Evolutionary conservation across 139 green algal species (phyloP), one percentile per base, ranked within the genome.

Genomic region (Chlorella sp.): DNA sequence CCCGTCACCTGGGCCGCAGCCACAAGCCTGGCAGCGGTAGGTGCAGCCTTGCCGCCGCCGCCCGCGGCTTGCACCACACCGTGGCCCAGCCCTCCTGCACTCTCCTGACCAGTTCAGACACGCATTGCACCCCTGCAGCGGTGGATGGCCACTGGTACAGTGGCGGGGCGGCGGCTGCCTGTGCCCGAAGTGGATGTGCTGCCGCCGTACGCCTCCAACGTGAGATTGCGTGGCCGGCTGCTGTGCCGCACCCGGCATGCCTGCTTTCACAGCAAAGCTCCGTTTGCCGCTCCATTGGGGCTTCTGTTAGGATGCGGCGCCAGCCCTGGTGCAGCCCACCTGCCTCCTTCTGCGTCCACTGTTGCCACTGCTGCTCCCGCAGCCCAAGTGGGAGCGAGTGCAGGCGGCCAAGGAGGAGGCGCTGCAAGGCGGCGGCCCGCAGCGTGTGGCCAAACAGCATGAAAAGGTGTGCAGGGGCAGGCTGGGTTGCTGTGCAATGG

Each of bases 401-500:
- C 9, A 79, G 43, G 65, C 70, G 17, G 83, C 87, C 9, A 82
- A 80, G 34, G 34, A 62, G 46, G 67, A 36, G 20, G 56, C 83
- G 0, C 3, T 56, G 40, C 58, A 43, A 58, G 90, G 90, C 30
- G 90, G 89, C 68, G 90, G 90, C 2, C 24, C 32, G 28, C 32
- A 62, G 22, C 82, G 85, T 1, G 41, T 90, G 1, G 60, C 30
- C 22, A 82, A 86, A 62, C 90, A 93, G 72, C 90, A 93, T 48
- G 73, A 48, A 11, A 91, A 89, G 76, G 81, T 79, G 34, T 88
- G 92, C 73, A 82, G 90, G 9, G 90, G 85, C 30, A 91, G 46
- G 11, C 11, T 54, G 46, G 7, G 46, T 54, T 7, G 8, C 11
- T 54, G 46, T 54, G 46, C 46, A 54, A 11, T 54, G 46, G 11